Evolutionary conservation across 1,284 basidiomycete genomes (phyloP).

Genomic region (Tremellales sp.): DNA sequence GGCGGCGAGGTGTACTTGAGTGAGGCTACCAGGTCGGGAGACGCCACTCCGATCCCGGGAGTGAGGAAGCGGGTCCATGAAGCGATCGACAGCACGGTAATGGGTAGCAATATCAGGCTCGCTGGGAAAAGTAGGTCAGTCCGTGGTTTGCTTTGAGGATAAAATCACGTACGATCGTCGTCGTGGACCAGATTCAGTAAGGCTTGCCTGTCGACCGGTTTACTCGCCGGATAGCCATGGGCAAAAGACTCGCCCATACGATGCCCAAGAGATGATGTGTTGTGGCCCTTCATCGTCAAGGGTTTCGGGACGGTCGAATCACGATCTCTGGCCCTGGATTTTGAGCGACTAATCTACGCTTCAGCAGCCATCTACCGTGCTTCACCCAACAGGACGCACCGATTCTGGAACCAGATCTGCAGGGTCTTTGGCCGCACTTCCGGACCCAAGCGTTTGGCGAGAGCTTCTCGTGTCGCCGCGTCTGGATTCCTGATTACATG

Average conservation of each 20-base stretch:
- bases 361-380: constrained; percentile 4
- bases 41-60: constrained; percentile 14
- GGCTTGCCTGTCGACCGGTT: neutral
- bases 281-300: neutral
- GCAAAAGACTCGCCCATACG: no score
- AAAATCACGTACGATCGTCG: constrained; percentile 16
- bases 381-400: constrained; percentile 18
- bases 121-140: constrained; percentile 11
- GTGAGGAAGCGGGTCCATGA: constrained; percentile 34
- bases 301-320: constrained; percentile 15
- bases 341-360: constrained; percentile 22
- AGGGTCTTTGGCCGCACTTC: constrained; percentile 31
- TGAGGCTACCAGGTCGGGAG: constrained; percentile 27
- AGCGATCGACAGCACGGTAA: constrained; percentile 25
- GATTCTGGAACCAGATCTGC: constrained; percentile 42
- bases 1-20: constrained; percentile 6
- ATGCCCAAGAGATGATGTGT: no score
- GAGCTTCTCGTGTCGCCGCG: constrained; percentile 19
- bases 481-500: constrained; percentile 28
- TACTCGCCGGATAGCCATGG: no score
- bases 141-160: constrained; percentile 12
- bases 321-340: constrained; percentile 33
- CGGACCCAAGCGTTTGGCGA: constrained; percentile 26
- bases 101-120: constrained; percentile 20
- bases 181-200: constrained; percentile 10